phyloP scores from a whole-genome alignment of 352 stramenopile species.

The Phytophthora macrochlamydospora region DNA sequence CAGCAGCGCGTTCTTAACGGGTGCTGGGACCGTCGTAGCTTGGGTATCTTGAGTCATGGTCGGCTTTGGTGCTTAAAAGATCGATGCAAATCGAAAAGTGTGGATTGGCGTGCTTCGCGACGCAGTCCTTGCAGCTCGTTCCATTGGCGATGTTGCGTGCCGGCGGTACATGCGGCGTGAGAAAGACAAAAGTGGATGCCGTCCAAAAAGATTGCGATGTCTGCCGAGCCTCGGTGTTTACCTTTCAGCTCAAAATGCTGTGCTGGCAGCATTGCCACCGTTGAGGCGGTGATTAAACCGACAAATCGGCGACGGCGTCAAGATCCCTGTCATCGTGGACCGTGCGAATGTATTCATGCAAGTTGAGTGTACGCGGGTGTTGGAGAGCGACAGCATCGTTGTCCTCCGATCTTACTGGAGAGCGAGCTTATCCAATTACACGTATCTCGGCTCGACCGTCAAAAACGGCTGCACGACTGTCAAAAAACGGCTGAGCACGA shows the following conservation, averaged over 20 bases:
- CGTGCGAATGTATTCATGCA: too few species aligned
- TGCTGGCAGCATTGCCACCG: too few species aligned
- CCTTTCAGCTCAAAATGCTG: too few species aligned
- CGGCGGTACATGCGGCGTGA: slow-evolving; percentile 2
- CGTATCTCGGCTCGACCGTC: not conserved
- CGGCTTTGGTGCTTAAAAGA: slow-evolving; percentile 8
- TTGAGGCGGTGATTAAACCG: too few species aligned
- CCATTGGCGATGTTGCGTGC: not conserved
- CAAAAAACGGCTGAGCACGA: not conserved
- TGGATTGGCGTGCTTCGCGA: not conserved
- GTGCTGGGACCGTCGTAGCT: not conserved
- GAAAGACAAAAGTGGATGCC: not conserved
- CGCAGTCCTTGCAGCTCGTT: not conserved
- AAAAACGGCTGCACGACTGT: not conserved
- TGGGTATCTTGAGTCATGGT: slow-evolving; percentile 22
- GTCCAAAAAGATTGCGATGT: too few species aligned
- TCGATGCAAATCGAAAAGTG: slow-evolving; percentile 22
- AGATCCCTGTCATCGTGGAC: too few species aligned
- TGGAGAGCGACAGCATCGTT: not conserved
- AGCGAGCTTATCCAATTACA: not conserved
- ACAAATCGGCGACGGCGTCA: too few species aligned
- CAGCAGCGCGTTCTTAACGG: slow-evolving; percentile 32
- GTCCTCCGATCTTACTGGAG: not conserved
- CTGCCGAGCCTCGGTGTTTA: too few species aligned
- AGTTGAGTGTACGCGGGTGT: not conserved